These are phyloP conservation scores for Xanthoconium separans DNA, from an alignment of 1,284 basidiomycete genomes.

Conservation along the genomic window DNA sequence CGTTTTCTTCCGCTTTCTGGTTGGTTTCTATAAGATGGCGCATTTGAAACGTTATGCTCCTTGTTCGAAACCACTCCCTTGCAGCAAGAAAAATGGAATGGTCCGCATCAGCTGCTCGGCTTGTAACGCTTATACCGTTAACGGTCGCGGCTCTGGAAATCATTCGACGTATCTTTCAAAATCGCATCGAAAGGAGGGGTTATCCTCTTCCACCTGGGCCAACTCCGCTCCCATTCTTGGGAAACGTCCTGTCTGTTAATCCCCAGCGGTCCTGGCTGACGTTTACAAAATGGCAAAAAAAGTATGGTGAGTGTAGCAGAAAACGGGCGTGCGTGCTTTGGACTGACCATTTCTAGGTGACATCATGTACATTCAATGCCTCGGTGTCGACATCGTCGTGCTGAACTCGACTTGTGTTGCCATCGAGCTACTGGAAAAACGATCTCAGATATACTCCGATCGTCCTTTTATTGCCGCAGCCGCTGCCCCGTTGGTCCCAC, in stretches of 20 bases:
- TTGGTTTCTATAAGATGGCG: not conserved
- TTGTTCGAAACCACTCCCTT: not conserved
- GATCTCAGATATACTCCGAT: not conserved
- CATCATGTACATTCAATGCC: not conserved
- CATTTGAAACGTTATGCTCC: not conserved
- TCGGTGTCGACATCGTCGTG: not conserved
- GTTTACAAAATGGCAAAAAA: not conserved
- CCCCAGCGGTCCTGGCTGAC: not conserved
- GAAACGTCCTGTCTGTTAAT: not conserved
- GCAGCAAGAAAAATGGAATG: not conserved
- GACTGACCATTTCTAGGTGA: not conserved
- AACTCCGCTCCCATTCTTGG: not conserved
- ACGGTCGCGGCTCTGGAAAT: not conserved
- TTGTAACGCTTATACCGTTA: not conserved
- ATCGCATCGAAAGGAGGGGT: not conserved
- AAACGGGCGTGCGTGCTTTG: not conserved
- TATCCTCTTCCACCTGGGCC: not conserved
- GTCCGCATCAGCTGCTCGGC: not conserved
- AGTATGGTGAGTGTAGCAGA: not conserved
- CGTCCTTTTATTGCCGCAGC: not conserved
- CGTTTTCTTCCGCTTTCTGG: too few relatives aligned
- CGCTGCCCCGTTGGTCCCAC: not conserved
- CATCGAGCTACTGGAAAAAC: not conserved
- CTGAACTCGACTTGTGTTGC: not conserved
- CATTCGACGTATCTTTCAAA: not conserved